phyloP scores from a whole-genome alignment of 2,329 filamentous ascomycete genomes.

The Alternaria rosae region DNA sequence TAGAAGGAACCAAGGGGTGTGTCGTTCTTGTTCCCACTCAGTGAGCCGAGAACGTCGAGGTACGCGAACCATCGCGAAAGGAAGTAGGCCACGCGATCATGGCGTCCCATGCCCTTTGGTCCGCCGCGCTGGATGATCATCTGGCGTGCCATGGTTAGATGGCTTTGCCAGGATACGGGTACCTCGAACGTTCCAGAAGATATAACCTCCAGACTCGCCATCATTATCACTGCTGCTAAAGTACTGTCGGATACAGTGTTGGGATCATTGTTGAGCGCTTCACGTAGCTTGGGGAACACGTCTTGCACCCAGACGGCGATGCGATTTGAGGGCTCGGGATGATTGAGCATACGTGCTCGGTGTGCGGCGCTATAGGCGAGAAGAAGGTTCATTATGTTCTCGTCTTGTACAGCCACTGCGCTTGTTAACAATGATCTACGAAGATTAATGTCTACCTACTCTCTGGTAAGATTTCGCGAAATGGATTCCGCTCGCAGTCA shows the following conservation, averaged over 20 bases:
- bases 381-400: slow-evolving; percentile 77
- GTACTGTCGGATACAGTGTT: slow-evolving; percentile 70
- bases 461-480: slow-evolving; percentile 67
- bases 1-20: slow-evolving; percentile 53
- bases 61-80: slow-evolving; percentile 85
- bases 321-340: slow-evolving; percentile 76
- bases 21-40: slow-evolving; percentile 65
- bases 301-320: slow-evolving; percentile 83
- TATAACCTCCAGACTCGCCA: slow-evolving; percentile 83
- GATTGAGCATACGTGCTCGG: slow-evolving; percentile 74
- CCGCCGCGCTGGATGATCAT: slow-evolving; percentile 74
- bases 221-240: slow-evolving; percentile 83
- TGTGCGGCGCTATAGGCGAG: slow-evolving; percentile 87
- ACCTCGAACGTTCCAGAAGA: slow-evolving; percentile 82
- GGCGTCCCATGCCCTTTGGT: slow-evolving; percentile 61
- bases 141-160: slow-evolving; percentile 77
- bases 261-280: slow-evolving; percentile 65
- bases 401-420: slow-evolving; percentile 70
- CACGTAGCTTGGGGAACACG: slow-evolving; percentile 75
- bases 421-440: slow-evolving; percentile 25
- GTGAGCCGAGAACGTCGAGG: slow-evolving; percentile 77
- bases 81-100: slow-evolving; percentile 70
- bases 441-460: slow-evolving; percentile 55
- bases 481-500: slow-evolving; percentile 67
- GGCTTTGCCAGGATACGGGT: slow-evolving; percentile 80